A percentile compares a stretch with the other conserved stretches of the same genome.
These are phyloP conservation scores for Musa troglodytarum DNA, from an alignment of 176 grass and related monocot species.

Conservation along the genomic window DNA sequence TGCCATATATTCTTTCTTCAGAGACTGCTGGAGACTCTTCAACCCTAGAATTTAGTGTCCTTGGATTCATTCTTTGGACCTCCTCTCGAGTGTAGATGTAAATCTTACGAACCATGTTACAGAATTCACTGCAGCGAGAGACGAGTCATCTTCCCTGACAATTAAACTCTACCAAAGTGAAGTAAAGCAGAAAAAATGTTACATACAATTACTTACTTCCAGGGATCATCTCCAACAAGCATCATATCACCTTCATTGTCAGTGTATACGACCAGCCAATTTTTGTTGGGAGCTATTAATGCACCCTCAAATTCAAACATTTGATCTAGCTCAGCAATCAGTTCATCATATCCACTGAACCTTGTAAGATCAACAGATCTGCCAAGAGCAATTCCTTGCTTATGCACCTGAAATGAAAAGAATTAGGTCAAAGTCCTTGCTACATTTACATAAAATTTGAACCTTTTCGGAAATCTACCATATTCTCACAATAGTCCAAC, in stretches of 20 bases:
- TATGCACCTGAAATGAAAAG: conserved; percentile 64
- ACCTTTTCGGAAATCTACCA: background rate
- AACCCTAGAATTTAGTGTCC: conserved; percentile 38
- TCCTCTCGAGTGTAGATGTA: conserved; percentile 82
- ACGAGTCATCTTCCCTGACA: conserved; percentile 2
- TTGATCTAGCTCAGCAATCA: conserved; percentile 64
- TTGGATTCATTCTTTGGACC: conserved; percentile 83
- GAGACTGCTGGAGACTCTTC: conserved; percentile 55
- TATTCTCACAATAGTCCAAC: no score
- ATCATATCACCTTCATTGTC: conserved; percentile 95
- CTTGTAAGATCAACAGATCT: conserved; percentile 88
- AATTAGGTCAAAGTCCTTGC: background rate
- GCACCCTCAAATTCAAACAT: conserved; percentile 93
- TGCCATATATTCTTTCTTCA: conserved; percentile 30
- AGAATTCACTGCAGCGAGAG: conserved; percentile 64
- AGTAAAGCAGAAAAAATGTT: background rate
- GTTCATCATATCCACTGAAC: conserved; percentile 55
- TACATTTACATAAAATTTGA: background rate
- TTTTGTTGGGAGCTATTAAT: conserved; percentile 46
- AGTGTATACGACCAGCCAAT: conserved; percentile 86
- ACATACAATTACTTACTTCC: conserved; percentile 46
- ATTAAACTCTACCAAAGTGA: background rate
- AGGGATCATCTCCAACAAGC: conserved; percentile 96
- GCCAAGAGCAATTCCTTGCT: conserved; percentile 89
- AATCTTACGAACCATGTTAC: conserved; percentile 79